phyloP scores from a whole-genome alignment of 108 stramenopile genomes.

The Cyclotella cryptica region DNA sequence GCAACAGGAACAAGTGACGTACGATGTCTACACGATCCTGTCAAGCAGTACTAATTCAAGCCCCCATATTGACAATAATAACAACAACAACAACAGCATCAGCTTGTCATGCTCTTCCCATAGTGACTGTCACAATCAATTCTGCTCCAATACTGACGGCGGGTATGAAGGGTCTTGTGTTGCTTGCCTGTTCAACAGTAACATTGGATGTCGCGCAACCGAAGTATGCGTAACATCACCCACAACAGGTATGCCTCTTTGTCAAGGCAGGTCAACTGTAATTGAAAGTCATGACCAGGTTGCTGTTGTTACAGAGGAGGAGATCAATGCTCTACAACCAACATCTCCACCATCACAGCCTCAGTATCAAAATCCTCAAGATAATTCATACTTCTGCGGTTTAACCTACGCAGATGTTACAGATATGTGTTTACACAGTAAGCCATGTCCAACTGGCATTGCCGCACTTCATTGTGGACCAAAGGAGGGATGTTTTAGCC shows the following conservation, averaged over 20 bases:
- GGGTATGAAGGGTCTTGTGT: conserved; percentile 6
- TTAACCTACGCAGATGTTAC: neutral
- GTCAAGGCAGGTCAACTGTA: neutral
- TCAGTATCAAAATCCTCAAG: conserved; percentile 2
- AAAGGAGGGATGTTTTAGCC: conserved; percentile 8
- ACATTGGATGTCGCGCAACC: conserved; percentile 7
- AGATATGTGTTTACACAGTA: conserved; percentile 1
- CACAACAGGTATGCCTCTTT: neutral
- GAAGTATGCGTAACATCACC: neutral
- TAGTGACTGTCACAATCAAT: conserved; percentile 7
- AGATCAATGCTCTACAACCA: neutral
- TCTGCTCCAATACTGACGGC: neutral
- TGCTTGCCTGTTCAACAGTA: conserved; percentile 7
- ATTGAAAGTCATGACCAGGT: neutral
- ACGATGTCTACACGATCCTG: neutral
- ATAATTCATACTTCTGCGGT: conserved; percentile 11
- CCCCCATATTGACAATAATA: neutral
- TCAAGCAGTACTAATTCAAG: neutral
- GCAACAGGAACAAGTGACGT: neutral
- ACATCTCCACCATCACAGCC: neutral
- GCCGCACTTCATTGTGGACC: conserved; percentile 3
- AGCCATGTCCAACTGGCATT: conserved; percentile 10
- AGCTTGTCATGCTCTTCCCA: neutral
- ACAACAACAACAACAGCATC: too few relatives aligned
- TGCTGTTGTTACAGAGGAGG: neutral